Base-by-base conservation (phyloP, 148 eudicot genomes). In the Vaccinium corymbosum region DNA sequence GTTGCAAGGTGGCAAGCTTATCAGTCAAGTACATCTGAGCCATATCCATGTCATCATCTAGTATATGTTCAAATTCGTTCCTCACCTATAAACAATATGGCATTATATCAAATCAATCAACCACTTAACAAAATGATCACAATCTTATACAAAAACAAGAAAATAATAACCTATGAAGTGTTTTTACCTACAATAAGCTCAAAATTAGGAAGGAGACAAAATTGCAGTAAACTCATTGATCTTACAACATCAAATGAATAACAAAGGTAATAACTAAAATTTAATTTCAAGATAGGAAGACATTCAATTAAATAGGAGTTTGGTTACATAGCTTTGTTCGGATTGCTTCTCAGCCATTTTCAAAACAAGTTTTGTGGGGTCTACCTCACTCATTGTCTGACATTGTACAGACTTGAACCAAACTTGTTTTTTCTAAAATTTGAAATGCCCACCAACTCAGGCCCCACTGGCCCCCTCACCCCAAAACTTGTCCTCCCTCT, bases 41-140 rank as follows among this genome's bases (percentile, higher is more conserved):
- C 80, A 77, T 77, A 77, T 52, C 59, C 6, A 77, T 22, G 20
- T 51, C 80, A 52, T 77, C 80, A 77, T 77, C 61, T 59, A 77
- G 12, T 77, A 77, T 20, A 51, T 77, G 80, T 77, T 77, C 80
- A 51, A 51, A 50, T 15, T 77, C 80, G 8, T 77, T 55, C 61
- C 80, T 77, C 61, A 77, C 61, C 80, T 51, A 25, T 6, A 27
- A 77, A 50, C 9, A 22, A 22, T 22, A 25, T 50, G 32, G 4
- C 32, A 76, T 50, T 5, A 50, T n/a, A 1, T 6, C 13, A 1
- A 20, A 51, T 77, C 59, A 22, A 77, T 11, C 79, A 49, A 50
- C 79, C 4, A 77, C 59, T 77, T 10, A 11, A 4, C 52, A 13
- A 20, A 20, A 51, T n/a, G 20, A 66, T 25, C 46, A 52, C 4